Evolutionary conservation across 768 basidiomycete species (phyloP), one percentile per base, ranked within the genome.

Genomic region (Termitomyces sp.): DNA sequence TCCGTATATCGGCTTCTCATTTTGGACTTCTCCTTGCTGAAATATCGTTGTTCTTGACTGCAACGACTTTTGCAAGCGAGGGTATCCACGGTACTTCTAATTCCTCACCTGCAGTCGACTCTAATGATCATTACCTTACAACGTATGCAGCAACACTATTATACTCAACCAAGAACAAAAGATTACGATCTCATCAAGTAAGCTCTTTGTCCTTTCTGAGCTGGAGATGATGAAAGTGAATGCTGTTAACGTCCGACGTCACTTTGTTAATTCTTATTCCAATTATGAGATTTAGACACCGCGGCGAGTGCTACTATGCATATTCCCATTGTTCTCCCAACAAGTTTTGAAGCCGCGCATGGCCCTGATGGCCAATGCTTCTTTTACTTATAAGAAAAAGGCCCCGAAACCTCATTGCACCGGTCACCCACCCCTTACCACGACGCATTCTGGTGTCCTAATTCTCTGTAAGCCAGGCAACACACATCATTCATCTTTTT

Each of bases 371-470:
- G 56, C 50, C 53, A 54, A 50, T 28, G 26, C 48, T 43, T 40
- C 49, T 47, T 50, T 54, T 37, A 38, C 56, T 57, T 57, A 61
- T 51, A 61, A 57, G 50, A 55, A 61, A 44, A 42, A 50, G n/a
- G 12, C 33, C 56, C 30, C 48, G 19, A 51, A 41, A 50, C 51
- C 59, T 33, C 59, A 44, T 57, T 56, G 45, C 45, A 41, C 48
- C 7, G 30, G 8, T 17, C 21, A 26, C 37, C 23, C 49, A 51
- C n/a, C 38, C 42, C 17, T 47, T 26, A 28, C 23, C 42, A 48
- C 49, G 38, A 23, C 55, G 19, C 33, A 54, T 57, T 49, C 43
- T 47, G 49, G 46, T 53, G 12, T 47, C 51, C 44, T 44, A n/a
- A 46, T 35, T 28, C 42, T 41, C 23, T 51, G 33, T 33, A 56